Evolutionary conservation across 306 rosid genomes (phyloP).

Genomic region (Citrullus amarus): DNA sequence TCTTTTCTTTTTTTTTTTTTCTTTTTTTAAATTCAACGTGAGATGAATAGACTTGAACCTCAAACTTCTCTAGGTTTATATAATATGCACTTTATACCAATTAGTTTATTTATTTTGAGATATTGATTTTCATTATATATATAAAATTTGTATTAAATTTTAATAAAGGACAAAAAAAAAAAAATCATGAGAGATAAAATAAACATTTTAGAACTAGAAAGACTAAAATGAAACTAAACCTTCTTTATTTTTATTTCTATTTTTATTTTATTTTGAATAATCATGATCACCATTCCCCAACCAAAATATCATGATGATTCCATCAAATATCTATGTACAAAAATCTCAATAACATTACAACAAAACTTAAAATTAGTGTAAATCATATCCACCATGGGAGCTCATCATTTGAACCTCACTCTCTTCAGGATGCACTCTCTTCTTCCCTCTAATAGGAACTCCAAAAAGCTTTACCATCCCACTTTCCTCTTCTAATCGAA

Average conservation of each 20-base stretch:
- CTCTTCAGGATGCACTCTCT: neutral
- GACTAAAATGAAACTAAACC: neutral
- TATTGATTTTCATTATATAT: too few relatives aligned
- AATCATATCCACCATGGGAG: neutral
- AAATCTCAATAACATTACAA: neutral
- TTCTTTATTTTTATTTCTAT: neutral
- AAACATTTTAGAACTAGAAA: too few relatives aligned
- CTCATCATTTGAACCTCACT: neutral
- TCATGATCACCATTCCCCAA: neutral
- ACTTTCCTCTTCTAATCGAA: neutral
- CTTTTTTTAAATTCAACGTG: too few relatives aligned
- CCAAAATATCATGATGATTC: neutral
- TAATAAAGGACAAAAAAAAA: too few relatives aligned
- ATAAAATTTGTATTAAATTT: too few relatives aligned
- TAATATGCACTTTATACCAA: too few relatives aligned
- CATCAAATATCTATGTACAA: neutral
- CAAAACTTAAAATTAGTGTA: neutral
- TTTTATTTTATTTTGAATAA: neutral
- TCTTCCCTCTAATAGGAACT: constrained; percentile 6
- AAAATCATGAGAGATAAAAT: too few relatives aligned
- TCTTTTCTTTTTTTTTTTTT: too few relatives aligned
- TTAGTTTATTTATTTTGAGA: too few relatives aligned
- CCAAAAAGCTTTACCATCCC: constrained; percentile 7
- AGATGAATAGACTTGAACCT: too few relatives aligned
- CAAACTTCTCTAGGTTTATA: too few relatives aligned